Conservation (phyloP, 306 rosid species). For the Ammopiptanthus mongolicus region DNA sequence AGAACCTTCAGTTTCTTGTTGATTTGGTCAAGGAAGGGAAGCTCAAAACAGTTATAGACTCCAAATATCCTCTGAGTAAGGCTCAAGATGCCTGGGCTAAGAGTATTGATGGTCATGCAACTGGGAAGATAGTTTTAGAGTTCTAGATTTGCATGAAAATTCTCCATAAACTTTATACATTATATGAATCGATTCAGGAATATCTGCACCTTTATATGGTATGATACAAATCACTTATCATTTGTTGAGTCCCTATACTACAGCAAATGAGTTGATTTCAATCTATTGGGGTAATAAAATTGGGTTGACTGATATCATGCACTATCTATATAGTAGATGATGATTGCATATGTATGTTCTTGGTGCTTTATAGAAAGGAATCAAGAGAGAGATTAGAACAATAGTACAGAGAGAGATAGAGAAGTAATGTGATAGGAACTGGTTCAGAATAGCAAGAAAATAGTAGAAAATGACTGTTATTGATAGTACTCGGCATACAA, state of each 20-base stretch:
- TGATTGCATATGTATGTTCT: not conserved
- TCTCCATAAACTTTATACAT: not conserved
- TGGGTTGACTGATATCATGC: not conserved
- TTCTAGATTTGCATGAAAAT: constrained; percentile 17
- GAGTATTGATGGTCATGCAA: constrained; percentile 75
- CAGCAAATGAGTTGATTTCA: not conserved
- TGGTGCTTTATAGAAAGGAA: not conserved
- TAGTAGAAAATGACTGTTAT: too few species aligned
- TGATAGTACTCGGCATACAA: too few species aligned
- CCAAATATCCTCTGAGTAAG: constrained; percentile 48
- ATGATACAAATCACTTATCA: not conserved
- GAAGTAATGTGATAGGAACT: too few species aligned
- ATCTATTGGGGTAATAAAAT: not conserved
- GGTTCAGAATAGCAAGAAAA: too few species aligned
- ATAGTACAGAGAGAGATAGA: too few species aligned
- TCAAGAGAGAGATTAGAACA: too few species aligned
- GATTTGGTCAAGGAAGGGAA: constrained; percentile 66
- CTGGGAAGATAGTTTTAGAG: constrained; percentile 79
- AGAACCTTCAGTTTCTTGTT: constrained; percentile 51
- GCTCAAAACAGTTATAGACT: constrained; percentile 65
- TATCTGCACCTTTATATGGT: not conserved
- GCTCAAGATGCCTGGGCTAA: constrained; percentile 73
- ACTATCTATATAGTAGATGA: not conserved
- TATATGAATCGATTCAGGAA: not conserved
- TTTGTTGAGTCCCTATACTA: not conserved